phyloP scores from a whole-genome alignment of 768 basidiomycete genomes.

The Lactarius sanguifluus region DNA sequence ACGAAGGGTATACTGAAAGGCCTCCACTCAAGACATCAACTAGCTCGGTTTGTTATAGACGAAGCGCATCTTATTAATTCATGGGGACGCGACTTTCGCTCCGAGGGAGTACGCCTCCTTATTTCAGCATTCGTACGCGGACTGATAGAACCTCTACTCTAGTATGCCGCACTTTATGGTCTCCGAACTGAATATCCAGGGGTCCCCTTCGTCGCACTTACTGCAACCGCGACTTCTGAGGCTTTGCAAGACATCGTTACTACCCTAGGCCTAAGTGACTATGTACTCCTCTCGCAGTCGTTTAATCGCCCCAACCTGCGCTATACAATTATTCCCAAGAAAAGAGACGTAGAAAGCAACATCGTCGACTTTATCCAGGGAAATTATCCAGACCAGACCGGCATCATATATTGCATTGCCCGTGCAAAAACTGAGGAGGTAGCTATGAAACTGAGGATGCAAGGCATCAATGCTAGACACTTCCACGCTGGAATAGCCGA shows the following conservation, averaged over 20 bases:
- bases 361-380: conserved; percentile 69
- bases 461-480: conserved; percentile 64
- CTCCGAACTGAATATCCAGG: conserved; percentile 74
- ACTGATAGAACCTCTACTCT: conserved; percentile 35
- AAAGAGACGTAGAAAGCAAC: conserved; percentile 46
- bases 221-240: conserved; percentile 85
- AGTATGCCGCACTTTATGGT: conserved; percentile 40
- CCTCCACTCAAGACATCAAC: conserved; percentile 54
- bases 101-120: conserved; percentile 31
- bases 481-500: conserved; percentile 81
- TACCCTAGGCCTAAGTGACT: conserved; percentile 60
- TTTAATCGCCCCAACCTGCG: conserved; percentile 93
- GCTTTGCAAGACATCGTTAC: conserved; percentile 77
- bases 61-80: conserved; percentile 94
- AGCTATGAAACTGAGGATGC: conserved; percentile 62
- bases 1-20: conserved; percentile 54
- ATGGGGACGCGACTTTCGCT: conserved; percentile 94
- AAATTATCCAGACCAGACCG: conserved; percentile 57
- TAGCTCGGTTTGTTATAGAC: conserved; percentile 93
- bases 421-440: conserved; percentile 78
- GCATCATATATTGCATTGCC: conserved; percentile 83
- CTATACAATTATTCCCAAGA: conserved; percentile 63
- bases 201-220: conserved; percentile 93
- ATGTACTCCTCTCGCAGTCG: conserved; percentile 69
- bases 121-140: neutral